phyloP scores from a whole-genome alignment of 2,329 filamentous ascomycete species.

The Clarireedia monteithiana region DNA sequence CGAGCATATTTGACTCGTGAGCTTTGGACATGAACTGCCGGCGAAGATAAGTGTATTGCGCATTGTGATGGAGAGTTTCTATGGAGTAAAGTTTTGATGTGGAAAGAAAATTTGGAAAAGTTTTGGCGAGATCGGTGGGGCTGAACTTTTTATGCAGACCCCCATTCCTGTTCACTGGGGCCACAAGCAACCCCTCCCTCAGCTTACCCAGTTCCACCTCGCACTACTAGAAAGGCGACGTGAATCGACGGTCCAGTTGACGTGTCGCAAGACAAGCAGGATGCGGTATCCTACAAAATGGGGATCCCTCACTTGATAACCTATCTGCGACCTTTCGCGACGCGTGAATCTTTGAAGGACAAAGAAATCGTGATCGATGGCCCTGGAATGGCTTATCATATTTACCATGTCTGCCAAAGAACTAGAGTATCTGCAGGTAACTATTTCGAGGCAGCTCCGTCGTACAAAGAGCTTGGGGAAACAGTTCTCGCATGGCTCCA shows the following conservation, averaged over 20 bases:
- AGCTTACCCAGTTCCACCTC: neutral
- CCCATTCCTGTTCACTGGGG: neutral
- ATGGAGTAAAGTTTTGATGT: constrained; percentile 3
- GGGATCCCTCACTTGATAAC: constrained; percentile 51
- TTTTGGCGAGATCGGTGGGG: neutral
- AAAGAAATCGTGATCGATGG: constrained; percentile 60
- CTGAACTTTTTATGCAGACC: neutral
- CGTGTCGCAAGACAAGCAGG: neutral
- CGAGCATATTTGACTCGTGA: constrained; percentile 59
- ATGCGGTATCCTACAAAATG: constrained; percentile 34
- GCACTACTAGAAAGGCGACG: neutral
- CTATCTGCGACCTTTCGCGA: constrained; percentile 45
- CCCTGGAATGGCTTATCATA: constrained; percentile 67
- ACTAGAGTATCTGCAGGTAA: constrained; percentile 33
- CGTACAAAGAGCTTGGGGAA: constrained; percentile 55
- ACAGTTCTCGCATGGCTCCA: constrained; percentile 56
- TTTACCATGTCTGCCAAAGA: constrained; percentile 50
- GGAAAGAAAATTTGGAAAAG: constrained; percentile 7
- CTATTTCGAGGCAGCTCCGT: constrained; percentile 45
- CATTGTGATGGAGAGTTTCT: constrained; percentile 34
- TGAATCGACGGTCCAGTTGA: no score
- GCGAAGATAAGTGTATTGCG: constrained; percentile 61
- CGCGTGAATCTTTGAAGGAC: constrained; percentile 34
- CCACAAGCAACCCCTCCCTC: neutral
- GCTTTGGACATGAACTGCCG: constrained; percentile 57